These are phyloP conservation scores for Echium plantagineum DNA, from an alignment of 257 asterid genomes.

Conservation along the genomic window DNA sequence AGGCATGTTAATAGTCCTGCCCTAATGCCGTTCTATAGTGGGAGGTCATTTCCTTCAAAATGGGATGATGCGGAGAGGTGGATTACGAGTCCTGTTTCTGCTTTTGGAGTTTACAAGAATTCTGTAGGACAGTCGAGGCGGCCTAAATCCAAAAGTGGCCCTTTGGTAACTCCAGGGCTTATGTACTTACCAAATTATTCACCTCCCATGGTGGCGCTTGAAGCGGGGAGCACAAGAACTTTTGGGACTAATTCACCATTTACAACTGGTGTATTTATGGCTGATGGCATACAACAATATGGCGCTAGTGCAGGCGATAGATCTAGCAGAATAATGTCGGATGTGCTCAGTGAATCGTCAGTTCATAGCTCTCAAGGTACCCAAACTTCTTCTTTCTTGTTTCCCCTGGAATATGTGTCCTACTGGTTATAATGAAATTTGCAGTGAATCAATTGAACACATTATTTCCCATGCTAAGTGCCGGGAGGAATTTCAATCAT, in stretches of 20 bases:
- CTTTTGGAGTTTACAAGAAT: conserved; percentile 5
- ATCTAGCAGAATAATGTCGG: conserved; percentile 18
- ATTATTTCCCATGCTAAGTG: neutral
- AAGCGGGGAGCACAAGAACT: conserved; percentile 22
- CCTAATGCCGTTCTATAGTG: conserved; percentile 10
- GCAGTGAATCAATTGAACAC: neutral
- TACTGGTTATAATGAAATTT: neutral
- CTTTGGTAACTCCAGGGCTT: conserved; percentile 13
- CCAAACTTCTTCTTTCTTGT: neutral
- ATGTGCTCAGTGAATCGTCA: conserved; percentile 29
- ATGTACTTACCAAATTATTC: conserved; percentile 16
- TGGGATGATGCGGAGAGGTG: conserved; percentile 23
- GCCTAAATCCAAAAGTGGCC: conserved; percentile 19
- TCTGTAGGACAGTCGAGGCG: conserved; percentile 9
- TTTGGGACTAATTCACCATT: conserved; percentile 35
- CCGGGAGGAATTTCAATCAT: neutral
- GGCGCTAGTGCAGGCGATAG: conserved; percentile 14
- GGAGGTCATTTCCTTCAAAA: conserved; percentile 15
- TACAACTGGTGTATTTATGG: conserved; percentile 35
- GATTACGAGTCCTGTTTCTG: conserved; percentile 13
- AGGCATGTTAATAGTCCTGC: conserved; percentile 11
- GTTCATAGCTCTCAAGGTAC: conserved; percentile 34
- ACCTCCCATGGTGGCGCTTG: conserved; percentile 19
- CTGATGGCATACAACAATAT: conserved; percentile 22
- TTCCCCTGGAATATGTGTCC: neutral